A percentile compares a stretch with the other conserved stretches of the same genome.
phyloP scores from a whole-genome alignment of 352 stramenopile species.

The Phytophthora lateralis region DNA sequence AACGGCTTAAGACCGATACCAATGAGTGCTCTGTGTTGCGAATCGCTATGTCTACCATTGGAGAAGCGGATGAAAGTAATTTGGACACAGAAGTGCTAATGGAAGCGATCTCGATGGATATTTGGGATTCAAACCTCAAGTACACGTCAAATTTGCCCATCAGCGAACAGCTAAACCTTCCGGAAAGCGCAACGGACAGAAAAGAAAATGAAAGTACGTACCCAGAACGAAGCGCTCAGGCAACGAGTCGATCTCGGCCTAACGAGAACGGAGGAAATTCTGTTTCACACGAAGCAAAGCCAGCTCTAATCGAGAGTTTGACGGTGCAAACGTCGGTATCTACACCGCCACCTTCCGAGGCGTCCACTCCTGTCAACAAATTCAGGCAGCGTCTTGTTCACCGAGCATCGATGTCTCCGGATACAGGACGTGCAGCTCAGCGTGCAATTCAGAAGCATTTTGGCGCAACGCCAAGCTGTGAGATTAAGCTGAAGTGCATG shows the following conservation, averaged over 20 bases:
- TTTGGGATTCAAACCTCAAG: conserved; percentile 85
- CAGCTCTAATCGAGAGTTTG: conserved; percentile 24
- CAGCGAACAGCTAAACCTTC: conserved; percentile 64
- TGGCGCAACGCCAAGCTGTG: conserved; percentile 70
- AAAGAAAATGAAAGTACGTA: conserved; percentile 8
- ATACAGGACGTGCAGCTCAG: conserved; percentile 53
- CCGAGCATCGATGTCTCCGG: conserved; percentile 57
- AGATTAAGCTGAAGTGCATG: conserved; percentile 76
- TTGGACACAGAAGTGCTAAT: conserved; percentile 80
- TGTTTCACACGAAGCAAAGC: conserved; percentile 10
- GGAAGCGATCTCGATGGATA: conserved; percentile 88
- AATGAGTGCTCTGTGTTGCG: conserved; percentile 74
- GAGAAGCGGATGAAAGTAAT: conserved; percentile 57
- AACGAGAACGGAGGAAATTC: conserved; percentile 4
- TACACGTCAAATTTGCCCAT: conserved; percentile 82
- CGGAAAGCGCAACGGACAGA: conserved; percentile 32
- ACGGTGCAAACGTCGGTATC: conserved; percentile 26
- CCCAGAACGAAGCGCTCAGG: conserved; percentile 3
- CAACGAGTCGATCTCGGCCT: neutral
- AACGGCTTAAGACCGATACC: conserved; percentile 33
- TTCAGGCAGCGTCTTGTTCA: conserved; percentile 32
- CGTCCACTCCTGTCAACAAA: conserved; percentile 29
- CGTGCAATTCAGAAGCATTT: conserved; percentile 75
- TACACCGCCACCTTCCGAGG: conserved; percentile 17
- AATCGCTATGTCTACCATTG: conserved; percentile 81